A percentile compares a stretch with the other conserved stretches of the same genome.
phyloP scores from a whole-genome alignment of 208 protist genomes.

The Porcisia hertigi region DNA sequence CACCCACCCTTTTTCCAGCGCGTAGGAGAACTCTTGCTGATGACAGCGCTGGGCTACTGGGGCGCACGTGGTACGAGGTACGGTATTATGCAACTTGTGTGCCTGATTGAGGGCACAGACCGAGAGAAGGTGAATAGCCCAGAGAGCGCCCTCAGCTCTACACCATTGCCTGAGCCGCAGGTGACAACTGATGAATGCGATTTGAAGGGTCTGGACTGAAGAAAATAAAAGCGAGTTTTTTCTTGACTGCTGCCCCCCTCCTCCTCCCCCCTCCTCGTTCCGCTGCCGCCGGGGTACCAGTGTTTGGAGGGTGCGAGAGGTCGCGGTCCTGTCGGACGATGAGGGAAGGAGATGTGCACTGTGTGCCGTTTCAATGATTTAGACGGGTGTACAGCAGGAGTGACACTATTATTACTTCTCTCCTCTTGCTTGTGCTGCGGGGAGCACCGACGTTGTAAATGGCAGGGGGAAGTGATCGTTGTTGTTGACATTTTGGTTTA shows the following conservation, averaged over 20 bases:
- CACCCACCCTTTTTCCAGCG: conserved; percentile 44
- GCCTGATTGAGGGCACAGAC: conserved; percentile 15
- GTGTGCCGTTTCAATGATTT: too few relatives aligned
- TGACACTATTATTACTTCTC: too few relatives aligned
- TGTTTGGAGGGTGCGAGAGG: too few relatives aligned
- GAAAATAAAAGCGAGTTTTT: background rate
- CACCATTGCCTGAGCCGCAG: background rate
- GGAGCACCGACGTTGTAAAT: too few relatives aligned
- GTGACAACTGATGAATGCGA: background rate
- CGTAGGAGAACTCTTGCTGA: conserved; percentile 34
- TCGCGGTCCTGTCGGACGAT: too few relatives aligned
- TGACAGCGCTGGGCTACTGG: conserved; percentile 27
- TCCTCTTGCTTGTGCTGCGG: too few relatives aligned
- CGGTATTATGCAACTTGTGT: conserved; percentile 22
- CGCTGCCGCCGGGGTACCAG: background rate
- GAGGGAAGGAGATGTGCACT: too few relatives aligned
- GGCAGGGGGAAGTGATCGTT: too few relatives aligned
- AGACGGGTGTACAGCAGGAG: too few relatives aligned
- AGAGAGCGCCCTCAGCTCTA: background rate
- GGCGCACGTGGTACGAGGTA: conserved; percentile 29
- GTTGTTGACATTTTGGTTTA: too few relatives aligned
- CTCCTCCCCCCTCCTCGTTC: background rate
- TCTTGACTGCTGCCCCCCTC: background rate
- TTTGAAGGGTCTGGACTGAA: conserved; percentile 1
- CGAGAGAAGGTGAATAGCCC: background rate